phyloP scores from a whole-genome alignment of 2,329 filamentous ascomycete genomes.

The Fusarium gaditjirri region DNA sequence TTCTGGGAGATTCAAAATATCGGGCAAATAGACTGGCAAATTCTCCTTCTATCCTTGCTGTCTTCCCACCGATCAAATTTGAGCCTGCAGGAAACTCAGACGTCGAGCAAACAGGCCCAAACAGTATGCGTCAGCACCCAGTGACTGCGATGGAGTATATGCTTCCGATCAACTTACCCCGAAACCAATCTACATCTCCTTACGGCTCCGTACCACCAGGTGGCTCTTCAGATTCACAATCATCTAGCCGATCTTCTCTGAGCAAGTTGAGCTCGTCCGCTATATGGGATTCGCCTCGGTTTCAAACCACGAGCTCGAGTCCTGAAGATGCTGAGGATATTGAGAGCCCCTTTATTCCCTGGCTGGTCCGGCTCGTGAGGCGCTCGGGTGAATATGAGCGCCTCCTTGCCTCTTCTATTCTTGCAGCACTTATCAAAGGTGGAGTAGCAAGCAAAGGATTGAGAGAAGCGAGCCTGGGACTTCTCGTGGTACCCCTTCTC shows the following conservation, averaged over 20 bases:
- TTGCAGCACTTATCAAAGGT: constrained; percentile 75
- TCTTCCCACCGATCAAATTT: constrained; percentile 72
- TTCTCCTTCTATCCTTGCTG: constrained; percentile 74
- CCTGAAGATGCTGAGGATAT: constrained; percentile 63
- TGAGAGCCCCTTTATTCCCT: constrained; percentile 78
- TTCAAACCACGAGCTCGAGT: constrained; percentile 41
- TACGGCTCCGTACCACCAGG: constrained; percentile 27
- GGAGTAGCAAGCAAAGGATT: constrained; percentile 69
- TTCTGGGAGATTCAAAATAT: constrained; percentile 82
- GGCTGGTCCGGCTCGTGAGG: constrained; percentile 74
- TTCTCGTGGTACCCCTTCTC: constrained; percentile 76
- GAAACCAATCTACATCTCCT: constrained; percentile 41
- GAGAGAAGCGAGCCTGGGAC: constrained; percentile 71
- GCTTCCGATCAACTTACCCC: constrained; percentile 60
- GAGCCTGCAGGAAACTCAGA: constrained; percentile 59
- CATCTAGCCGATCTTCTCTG: constrained; percentile 44
- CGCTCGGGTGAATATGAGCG: constrained; percentile 67
- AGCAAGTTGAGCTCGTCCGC: constrained; percentile 45
- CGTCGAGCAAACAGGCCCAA: constrained; percentile 63
- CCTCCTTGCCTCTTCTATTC: constrained; percentile 74
- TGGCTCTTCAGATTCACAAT: constrained; percentile 42
- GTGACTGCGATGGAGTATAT: constrained; percentile 67
- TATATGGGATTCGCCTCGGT: constrained; percentile 49
- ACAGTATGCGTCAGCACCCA: constrained; percentile 55
- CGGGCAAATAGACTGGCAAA: constrained; percentile 77